phyloP scores from a whole-genome alignment of 495 filamentous ascomycete species.

The Tuber brumale region DNA sequence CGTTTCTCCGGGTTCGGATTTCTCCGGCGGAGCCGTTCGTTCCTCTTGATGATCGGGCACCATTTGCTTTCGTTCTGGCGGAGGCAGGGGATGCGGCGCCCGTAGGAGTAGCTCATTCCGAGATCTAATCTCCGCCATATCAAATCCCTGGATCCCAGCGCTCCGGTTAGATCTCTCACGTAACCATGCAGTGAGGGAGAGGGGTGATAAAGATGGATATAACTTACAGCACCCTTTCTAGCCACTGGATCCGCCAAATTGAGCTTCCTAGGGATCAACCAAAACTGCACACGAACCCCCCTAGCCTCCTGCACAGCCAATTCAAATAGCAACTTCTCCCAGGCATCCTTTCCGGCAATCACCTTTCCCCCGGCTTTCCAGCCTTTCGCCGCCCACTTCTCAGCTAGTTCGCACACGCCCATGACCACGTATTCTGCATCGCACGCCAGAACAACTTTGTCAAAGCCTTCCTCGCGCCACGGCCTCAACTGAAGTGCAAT shows the following conservation, averaged over 20 bases:
- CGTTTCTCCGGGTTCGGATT: not conserved
- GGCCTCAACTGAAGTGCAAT: conserved; percentile 4
- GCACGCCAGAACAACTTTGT: conserved; percentile 11
- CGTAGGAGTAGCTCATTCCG: not conserved
- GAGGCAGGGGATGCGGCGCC: not conserved
- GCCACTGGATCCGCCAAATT: conserved; percentile 6
- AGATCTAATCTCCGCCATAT: conserved; percentile 1
- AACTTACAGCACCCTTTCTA: not conserved
- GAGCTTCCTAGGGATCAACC: conserved; percentile 5
- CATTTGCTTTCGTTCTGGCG: not conserved
- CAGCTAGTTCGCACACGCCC: not conserved
- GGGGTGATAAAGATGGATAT: not conserved
- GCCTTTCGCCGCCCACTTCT: conserved; percentile 3
- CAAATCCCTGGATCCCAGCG: not conserved
- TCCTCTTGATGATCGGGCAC: not conserved
- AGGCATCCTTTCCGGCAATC: not conserved
- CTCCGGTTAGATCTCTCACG: not conserved
- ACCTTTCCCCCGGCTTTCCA: not conserved
- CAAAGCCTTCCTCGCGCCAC: conserved; percentile 16
- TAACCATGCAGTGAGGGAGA: not conserved
- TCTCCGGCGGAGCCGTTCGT: not conserved
- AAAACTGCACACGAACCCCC: conserved; percentile 14
- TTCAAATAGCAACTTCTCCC: conserved; percentile 6
- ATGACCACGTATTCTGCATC: conserved; percentile 3
- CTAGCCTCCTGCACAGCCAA: not conserved